Evolutionary conservation across 2,329 filamentous ascomycete genomes (phyloP).

Genomic region (Aureobasidium leucospermi): DNA sequence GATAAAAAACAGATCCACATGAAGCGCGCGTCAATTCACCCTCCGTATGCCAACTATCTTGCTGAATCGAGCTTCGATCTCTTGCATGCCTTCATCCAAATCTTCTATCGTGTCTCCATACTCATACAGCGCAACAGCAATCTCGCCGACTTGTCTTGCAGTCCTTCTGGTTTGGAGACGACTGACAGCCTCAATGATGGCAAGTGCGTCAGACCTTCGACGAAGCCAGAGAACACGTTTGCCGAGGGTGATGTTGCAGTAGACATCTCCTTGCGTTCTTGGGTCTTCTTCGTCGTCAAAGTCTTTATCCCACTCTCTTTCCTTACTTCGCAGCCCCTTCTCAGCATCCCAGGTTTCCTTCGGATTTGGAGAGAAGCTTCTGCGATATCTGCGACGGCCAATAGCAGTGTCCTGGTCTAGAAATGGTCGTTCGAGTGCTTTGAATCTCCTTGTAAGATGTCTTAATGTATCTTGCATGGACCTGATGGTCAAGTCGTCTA

Average conservation of each 20-base stretch:
- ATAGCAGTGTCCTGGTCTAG: slow-evolving; percentile 18
- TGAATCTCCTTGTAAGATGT: slow-evolving; percentile 31
- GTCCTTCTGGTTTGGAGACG: slow-evolving; percentile 34
- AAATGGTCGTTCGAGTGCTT: slow-evolving; percentile 32
- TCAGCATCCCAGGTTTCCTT: not conserved
- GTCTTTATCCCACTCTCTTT: slow-evolving; percentile 19
- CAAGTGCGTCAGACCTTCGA: slow-evolving; percentile 29
- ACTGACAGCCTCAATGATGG: slow-evolving; percentile 29
- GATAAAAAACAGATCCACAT: not conserved
- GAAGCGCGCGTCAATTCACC: slow-evolving; percentile 12
- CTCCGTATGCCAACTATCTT: slow-evolving; percentile 27
- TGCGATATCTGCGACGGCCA: slow-evolving; percentile 3
- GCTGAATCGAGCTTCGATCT: slow-evolving; percentile 25
- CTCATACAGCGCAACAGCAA: slow-evolving; percentile 26
- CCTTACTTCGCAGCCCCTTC: slow-evolving; percentile 15
- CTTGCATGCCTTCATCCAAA: slow-evolving; percentile 21
- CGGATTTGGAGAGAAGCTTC: not conserved
- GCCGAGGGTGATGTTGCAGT: slow-evolving; percentile 27
- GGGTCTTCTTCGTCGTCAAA: slow-evolving; percentile 28
- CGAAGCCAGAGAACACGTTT: slow-evolving; percentile 32
- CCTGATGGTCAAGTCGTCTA: slow-evolving; percentile 30
- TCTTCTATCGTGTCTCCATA: slow-evolving; percentile 21
- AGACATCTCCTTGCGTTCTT: slow-evolving; percentile 25
- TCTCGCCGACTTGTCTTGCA: slow-evolving; percentile 27
- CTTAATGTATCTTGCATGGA: slow-evolving; percentile 31